A percentile compares a stretch with the other conserved stretches of the same genome.
These are phyloP conservation scores for Theileria sp. DNA, from an alignment of 169 alveolate species.

Conservation along the genomic window DNA sequence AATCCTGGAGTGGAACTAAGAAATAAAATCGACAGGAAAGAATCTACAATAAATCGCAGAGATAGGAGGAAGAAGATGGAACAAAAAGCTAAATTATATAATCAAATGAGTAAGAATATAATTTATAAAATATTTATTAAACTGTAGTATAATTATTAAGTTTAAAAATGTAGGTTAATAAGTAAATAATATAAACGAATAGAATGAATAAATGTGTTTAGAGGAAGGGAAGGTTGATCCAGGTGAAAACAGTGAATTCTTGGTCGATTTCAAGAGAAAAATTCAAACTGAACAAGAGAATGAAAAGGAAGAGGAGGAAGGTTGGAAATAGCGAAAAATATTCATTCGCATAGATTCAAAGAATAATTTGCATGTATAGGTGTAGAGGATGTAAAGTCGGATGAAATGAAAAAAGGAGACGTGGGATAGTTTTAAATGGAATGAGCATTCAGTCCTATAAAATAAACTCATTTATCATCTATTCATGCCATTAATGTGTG, in stretches of 20 bases:
- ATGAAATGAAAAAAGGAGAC: neutral
- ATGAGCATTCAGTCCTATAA: neutral
- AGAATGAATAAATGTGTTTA: neutral
- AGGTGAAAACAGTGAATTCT: slow-evolving; percentile 24
- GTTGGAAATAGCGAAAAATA: neutral
- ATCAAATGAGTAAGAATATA: slow-evolving; percentile 34
- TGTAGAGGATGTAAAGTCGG: neutral
- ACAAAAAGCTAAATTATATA: slow-evolving; percentile 49
- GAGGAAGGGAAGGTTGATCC: slow-evolving; percentile 36
- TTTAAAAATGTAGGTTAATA: neutral
- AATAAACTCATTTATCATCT: neutral
- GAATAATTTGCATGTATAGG: slow-evolving; percentile 12
- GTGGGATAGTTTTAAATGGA: neutral
- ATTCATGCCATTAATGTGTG: slow-evolving; percentile 14
- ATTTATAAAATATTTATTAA: neutral
- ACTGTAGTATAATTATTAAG: neutral
- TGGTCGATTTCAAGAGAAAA: slow-evolving; percentile 53
- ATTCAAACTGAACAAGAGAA: slow-evolving; percentile 24
- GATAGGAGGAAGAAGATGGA: slow-evolving; percentile 39
- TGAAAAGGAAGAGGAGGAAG: neutral
- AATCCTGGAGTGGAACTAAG: slow-evolving; percentile 69
- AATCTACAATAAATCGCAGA: slow-evolving; percentile 11
- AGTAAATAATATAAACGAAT: neutral
- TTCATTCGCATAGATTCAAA: neutral
- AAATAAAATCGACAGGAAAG: slow-evolving; percentile 50